Percentiles rank a stretch among this genome's conserved stretches.
These are phyloP conservation scores for Escovopsis weberi DNA, from an alignment of 2,329 filamentous ascomycete genomes.

Conservation along the genomic window DNA sequence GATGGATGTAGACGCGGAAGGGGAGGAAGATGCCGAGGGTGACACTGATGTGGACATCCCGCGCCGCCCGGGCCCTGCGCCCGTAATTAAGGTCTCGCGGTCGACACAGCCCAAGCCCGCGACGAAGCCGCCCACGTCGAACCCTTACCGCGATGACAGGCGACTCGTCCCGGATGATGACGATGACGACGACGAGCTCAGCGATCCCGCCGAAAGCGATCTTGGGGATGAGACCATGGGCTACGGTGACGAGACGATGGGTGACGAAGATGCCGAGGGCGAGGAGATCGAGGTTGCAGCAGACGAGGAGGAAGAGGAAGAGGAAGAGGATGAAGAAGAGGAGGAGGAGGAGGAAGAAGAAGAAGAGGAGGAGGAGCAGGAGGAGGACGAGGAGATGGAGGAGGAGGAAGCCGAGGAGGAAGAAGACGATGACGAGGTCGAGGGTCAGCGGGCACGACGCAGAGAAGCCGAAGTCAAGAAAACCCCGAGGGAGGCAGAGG, in stretches of 20 bases:
- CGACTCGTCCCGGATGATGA: conserved; percentile 30
- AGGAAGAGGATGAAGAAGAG: conserved; percentile 25
- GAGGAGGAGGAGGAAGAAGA: conserved; percentile 26
- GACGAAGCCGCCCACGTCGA: conserved; percentile 20
- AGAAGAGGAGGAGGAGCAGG: conserved; percentile 23
- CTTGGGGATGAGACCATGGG: conserved; percentile 23
- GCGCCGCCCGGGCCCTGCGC: conserved; percentile 14
- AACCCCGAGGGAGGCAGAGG: no score
- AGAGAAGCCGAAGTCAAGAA: no score
- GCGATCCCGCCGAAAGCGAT: conserved; percentile 38
- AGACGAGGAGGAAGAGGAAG: conserved; percentile 26
- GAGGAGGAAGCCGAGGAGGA: conserved; percentile 14
- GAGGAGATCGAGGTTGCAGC: conserved; percentile 28
- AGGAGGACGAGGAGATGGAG: conserved; percentile 21
- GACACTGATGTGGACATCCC: conserved; percentile 32
- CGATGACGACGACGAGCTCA: conserved; percentile 39
- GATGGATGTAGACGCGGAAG: conserved; percentile 25
- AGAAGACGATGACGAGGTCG: conserved; percentile 24
- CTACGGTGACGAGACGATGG: conserved; percentile 30
- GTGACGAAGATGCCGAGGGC: conserved; percentile 33
- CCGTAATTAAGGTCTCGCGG: conserved; percentile 34
- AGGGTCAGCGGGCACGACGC: conserved; percentile 8
- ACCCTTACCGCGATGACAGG: conserved; percentile 27
- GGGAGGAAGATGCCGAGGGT: conserved; percentile 28
- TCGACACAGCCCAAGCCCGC: conserved; percentile 15